Evolutionary conservation across 352 stramenopile species (phyloP), one percentile per base, ranked within the genome.

Genomic region (Plasmopara halstedii): DNA sequence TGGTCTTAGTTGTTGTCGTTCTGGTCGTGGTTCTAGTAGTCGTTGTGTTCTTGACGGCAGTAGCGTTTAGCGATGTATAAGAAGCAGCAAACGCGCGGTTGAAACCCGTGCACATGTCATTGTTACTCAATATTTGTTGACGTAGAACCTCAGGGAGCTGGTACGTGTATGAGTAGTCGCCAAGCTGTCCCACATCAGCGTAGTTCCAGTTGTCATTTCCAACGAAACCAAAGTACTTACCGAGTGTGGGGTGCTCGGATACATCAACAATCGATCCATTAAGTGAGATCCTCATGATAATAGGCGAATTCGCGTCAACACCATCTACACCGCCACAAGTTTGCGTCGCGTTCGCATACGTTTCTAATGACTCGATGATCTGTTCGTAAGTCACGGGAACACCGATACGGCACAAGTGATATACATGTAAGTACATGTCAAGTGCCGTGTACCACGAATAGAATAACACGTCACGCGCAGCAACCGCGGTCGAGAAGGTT

Each of bases 131-230:
- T 23, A 85, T 48, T 58, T 83, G 73, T 41, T 80, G 71, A 39
- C 58, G 67, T 35, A 84, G 56, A 21, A 84, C 42, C 36, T 72
- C 62, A 4, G 74, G 71, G 14, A 86, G 47, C 49, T 84, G 56
- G 58, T 88, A 88, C 56, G 64, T 70, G 70, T 88, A 88, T 53
- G 68, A 73, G 55, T 78, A 83, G 51, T 84, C 67, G 13, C 69
- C 73, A n/a, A 87, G 68, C 56, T 76, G 63, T 42, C 66, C 53
- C 17, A 78, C 65, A 51, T 85, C 73, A 13, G 42, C 71, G 50
- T 83, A 82, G 53, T 83, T 71, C 66, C 68, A 79, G 39, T 70
- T 72, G 17, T 75, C 62, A 42, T 62, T 68, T 21, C 73, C 70
- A 4, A 81, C 59, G 42, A 70, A 64, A 13, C 50, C 52, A 34